Evolutionary conservation across 345 rosid genomes (phyloP).

Genomic region (Eucalyptus dawsonii): DNA sequence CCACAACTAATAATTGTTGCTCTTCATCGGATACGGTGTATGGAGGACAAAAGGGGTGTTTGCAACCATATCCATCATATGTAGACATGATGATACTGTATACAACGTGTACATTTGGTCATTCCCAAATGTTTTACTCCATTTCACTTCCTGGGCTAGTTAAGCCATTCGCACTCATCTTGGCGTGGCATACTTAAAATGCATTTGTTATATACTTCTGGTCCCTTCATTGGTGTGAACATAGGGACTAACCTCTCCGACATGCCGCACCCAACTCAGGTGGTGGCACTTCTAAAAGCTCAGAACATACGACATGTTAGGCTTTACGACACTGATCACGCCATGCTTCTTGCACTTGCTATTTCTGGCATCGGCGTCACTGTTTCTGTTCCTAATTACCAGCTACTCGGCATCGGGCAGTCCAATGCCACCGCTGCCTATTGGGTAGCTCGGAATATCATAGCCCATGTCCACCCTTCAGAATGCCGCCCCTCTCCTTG

Average conservation of each 20-base stretch:
- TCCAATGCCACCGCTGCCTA: conserved; percentile 95
- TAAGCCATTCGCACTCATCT: not conserved
- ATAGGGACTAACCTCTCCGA: conserved; percentile 71
- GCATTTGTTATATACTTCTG: conserved; percentile 6
- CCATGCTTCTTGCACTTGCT: conserved; percentile 81
- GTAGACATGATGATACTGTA: not conserved
- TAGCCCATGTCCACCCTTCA: conserved; percentile 52
- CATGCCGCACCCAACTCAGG: conserved; percentile 86
- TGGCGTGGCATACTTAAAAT: not conserved
- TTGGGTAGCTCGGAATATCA: conserved; percentile 79
- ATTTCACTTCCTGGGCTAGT: not conserved
- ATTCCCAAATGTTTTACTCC: not conserved
- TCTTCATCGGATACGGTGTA: not conserved
- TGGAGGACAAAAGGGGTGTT: not conserved
- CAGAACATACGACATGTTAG: conserved; percentile 66
- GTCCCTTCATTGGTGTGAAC: conserved; percentile 75
- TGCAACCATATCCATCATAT: not conserved
- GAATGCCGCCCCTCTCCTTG: conserved; percentile 67
- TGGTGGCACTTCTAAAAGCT: conserved; percentile 73
- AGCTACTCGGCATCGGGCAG: conserved; percentile 88
- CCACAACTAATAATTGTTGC: not conserved
- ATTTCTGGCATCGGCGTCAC: conserved; percentile 67
- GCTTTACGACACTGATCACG: conserved; percentile 73
- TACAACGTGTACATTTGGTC: not conserved
- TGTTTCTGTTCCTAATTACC: conserved; percentile 84